Base-by-base conservation (phyloP, 306 rosid species). In the Bauhinia variegata region DNA sequence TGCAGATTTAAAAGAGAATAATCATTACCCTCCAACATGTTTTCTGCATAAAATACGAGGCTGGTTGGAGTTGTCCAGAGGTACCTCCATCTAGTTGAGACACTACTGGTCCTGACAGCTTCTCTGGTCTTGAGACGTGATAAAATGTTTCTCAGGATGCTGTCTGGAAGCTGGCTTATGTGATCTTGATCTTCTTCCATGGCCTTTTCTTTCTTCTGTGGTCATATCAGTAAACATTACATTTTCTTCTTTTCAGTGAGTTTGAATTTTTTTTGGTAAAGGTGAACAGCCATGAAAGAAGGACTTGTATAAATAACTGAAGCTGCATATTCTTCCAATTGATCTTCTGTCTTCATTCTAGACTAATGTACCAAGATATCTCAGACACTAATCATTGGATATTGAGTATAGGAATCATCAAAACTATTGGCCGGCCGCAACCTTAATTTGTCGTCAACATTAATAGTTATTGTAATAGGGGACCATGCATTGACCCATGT, bases 81-180 rank as follows among this genome's bases (percentile, higher is more conserved):
- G 54, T 68, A 1, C 14, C 41, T 46, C 77, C 79, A 81, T 46
- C 46, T 52, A 5, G 63, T 32, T 4, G 85, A 81, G 11, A 81
- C 17, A 19, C 15, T 68, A 53, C 79, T 63, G 2, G 79, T 76
- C 15, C 34, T 63, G 3, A 76, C 85, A 12, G 76, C 71, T 52
- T 81, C 82, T 17, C 8, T 72, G 0, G 11, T 66, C 4, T 10
- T 31, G n/a, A 81, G 57, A 1, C 19, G 38, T 51, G 85, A 62
- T n/a, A 67, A 34, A 43, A 80, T 72, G 30, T 9, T 60, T 58
- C 70, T 9, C 23, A 80, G 50, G 7, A 63, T 38, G 19, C 12
- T 51, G 42, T 15, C 2, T 7, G 76, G 82, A 16, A 81, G 72
- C 17, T 46, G 23, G 49, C 54, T 81, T 44, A 76, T 63, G 13